Conservation (phyloP, 1,139 yeast species). For the Yamadazyma songkhlaensis region DNA sequence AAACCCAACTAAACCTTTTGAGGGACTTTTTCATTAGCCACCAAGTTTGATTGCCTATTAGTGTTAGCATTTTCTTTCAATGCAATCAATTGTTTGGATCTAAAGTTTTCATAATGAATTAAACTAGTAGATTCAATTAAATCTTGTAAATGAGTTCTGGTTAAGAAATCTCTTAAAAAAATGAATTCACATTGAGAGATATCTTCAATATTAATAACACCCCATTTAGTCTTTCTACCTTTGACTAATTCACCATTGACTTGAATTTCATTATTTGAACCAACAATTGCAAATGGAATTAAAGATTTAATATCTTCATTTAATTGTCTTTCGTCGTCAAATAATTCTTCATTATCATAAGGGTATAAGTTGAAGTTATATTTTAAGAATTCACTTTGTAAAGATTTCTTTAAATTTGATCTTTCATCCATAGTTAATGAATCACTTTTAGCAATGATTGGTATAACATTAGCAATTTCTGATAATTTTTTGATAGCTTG, state of each 20-base stretch:
- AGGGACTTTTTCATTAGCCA: constrained; percentile 3
- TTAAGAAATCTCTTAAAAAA: constrained; percentile 86
- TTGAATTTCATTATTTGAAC: constrained; percentile 78
- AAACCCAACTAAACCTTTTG: constrained; percentile 2
- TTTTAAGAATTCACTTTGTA: constrained; percentile 74
- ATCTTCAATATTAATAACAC: constrained; percentile 87
- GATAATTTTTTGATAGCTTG: constrained; percentile 80
- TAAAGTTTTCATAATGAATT: constrained; percentile 88
- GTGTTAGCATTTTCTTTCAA: constrained; percentile 80
- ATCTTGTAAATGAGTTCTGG: constrained; percentile 94
- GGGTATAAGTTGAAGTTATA: constrained; percentile 84
- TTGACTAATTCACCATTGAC: constrained; percentile 76
- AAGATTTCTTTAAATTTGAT: constrained; percentile 64
- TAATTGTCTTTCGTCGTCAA: constrained; percentile 77
- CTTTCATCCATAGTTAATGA: constrained; percentile 86
- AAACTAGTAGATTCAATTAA: constrained; percentile 89
- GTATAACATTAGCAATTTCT: constrained; percentile 92
- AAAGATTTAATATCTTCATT: constrained; percentile 74
- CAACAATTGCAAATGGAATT: constrained; percentile 93
- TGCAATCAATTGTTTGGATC: constrained; percentile 91
- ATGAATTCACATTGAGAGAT: constrained; percentile 94
- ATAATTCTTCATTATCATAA: constrained; percentile 70
- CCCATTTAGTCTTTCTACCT: constrained; percentile 95
- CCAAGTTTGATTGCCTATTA: constrained; percentile 28
- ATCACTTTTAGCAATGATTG: constrained; percentile 92